Evolutionary conservation across 768 basidiomycete species (phyloP), one percentile per base, ranked within the genome.

Genomic region (Mycena vulgaris): DNA sequence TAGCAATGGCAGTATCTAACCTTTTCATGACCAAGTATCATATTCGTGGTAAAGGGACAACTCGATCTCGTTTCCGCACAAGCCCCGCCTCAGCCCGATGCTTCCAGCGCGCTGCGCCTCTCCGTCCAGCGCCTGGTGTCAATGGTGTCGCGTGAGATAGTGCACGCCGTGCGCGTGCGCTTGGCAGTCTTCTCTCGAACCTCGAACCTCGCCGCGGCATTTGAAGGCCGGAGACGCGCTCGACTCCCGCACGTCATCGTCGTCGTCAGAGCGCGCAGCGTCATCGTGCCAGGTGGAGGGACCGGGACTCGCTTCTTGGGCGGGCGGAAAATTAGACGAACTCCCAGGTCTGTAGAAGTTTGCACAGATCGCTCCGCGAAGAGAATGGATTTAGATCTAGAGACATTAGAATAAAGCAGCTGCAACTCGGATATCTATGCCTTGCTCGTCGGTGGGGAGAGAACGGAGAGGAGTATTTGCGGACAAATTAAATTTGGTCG

Each of bases 281-380:
- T 52, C 6, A 39, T 63, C 6, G 62, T 63, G 25, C 39, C n/a
- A 40, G 27, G 14, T 63, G 8, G 49, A 52, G 9, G 62, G 51
- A 10, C 37, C 37, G n/a, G 28, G 10, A 25, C 39, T 63, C 9
- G 25, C 13, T 8, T 21, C 35, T 19, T 63, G 62, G 62, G 62
- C 51, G 21, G 51, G 31, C 27, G 51, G 17, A 31, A 63, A 40
- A 33, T 21, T 53, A 13, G 39, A 28, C n/a, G 27, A 4, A 33
- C n/a, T 37, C n/a, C n/a, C n/a, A n/a, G n/a, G n/a, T n/a, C n/a
- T n/a, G n/a, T n/a, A n/a, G n/a, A n/a, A n/a, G n/a, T n/a, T n/a
- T n/a, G n/a, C n/a, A n/a, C n/a, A n/a, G n/a, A n/a, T n/a, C n/a
- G n/a, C n/a, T n/a, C n/a, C n/a, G n/a, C n/a, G n/a, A n/a, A n/a